Conservation (phyloP, 2,329 filamentous ascomycete genomes). For the Sphaerulina musiva region DNA sequence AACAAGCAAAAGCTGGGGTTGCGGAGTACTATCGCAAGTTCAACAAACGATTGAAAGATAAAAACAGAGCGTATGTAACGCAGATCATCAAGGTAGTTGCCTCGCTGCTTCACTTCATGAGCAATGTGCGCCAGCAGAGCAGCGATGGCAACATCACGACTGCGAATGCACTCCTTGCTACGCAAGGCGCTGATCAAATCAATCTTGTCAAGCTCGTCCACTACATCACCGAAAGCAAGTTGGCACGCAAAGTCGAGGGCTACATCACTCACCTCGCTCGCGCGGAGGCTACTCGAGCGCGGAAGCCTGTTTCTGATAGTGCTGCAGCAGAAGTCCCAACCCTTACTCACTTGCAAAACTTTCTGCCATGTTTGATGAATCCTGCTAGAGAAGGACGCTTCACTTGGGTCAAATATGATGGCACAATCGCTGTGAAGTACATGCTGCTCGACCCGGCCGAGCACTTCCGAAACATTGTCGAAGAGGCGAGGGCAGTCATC, state of each 20-base stretch:
- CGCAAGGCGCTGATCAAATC: slow-evolving; percentile 89
- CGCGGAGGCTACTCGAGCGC: neutral
- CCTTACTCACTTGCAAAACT: slow-evolving; percentile 57
- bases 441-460: slow-evolving; percentile 85
- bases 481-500: slow-evolving; percentile 77
- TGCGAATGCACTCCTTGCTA: slow-evolving; percentile 64
- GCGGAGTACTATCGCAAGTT: slow-evolving; percentile 80
- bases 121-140: slow-evolving; percentile 15
- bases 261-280: slow-evolving; percentile 58
- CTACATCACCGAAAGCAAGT: slow-evolving; percentile 85
- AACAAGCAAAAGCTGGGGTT: slow-evolving; percentile 66
- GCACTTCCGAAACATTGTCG: slow-evolving; percentile 81
- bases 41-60: slow-evolving; percentile 78
- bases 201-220: slow-evolving; percentile 82
- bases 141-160: slow-evolving; percentile 61
- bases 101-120: slow-evolving; percentile 48
- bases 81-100: slow-evolving; percentile 79
- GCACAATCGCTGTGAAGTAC: slow-evolving; percentile 65
- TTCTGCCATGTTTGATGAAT: slow-evolving; percentile 79
- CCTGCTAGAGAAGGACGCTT: slow-evolving; percentile 62
- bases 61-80: slow-evolving; percentile 84
- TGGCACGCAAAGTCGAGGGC: slow-evolving; percentile 90
- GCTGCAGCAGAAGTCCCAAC: slow-evolving; percentile 39
- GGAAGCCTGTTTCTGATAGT: neutral
- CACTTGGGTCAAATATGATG: slow-evolving; percentile 47